Conservation (phyloP, 2,329 filamentous ascomycete species). For the Simplicillium sp. region DNA sequence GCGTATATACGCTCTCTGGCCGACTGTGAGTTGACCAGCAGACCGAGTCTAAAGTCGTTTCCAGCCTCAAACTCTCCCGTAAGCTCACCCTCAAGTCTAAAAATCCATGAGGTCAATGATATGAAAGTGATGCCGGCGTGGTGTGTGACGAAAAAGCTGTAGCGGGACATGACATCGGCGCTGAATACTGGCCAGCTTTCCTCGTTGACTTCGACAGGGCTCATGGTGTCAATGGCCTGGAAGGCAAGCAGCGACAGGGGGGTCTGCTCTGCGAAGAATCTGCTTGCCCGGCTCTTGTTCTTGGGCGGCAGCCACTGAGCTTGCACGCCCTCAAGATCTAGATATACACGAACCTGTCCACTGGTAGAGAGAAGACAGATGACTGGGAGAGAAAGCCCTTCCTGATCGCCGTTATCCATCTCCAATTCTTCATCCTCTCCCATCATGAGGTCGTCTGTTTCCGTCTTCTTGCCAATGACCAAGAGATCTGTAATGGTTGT, state of each 20-base stretch:
- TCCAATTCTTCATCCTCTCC: slow-evolving; percentile 57
- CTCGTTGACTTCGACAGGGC: slow-evolving; percentile 41
- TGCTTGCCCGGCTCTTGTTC: slow-evolving; percentile 36
- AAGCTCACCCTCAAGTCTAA: slow-evolving; percentile 53
- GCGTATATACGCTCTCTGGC: slow-evolving; percentile 49
- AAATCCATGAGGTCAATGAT: slow-evolving; percentile 54
- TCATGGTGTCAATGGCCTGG: slow-evolving; percentile 52
- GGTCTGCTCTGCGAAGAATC: slow-evolving; percentile 25
- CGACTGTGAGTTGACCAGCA: slow-evolving; percentile 49
- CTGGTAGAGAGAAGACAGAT: slow-evolving; percentile 52
- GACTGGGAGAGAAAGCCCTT: slow-evolving; percentile 50
- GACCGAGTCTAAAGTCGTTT: slow-evolving; percentile 50
- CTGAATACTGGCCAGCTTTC: slow-evolving; percentile 56
- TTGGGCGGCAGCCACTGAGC: slow-evolving; percentile 57
- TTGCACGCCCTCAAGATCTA: slow-evolving; percentile 53
- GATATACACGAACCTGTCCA: slow-evolving; percentile 50
- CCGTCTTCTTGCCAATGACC: slow-evolving; percentile 52
- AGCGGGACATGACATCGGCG: slow-evolving; percentile 49
- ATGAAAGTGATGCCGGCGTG: slow-evolving; percentile 50
- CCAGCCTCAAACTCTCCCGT: slow-evolving; percentile 45
- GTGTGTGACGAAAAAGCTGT: slow-evolving; percentile 54
- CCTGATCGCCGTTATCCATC: slow-evolving; percentile 43
- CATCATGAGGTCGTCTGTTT: slow-evolving; percentile 50
- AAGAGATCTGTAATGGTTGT: slow-evolving; percentile 50
- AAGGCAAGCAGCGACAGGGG: slow-evolving; percentile 47